Base-by-base conservation (phyloP, 176 grass and related monocot genomes). In the Dactylis glomerata region DNA sequence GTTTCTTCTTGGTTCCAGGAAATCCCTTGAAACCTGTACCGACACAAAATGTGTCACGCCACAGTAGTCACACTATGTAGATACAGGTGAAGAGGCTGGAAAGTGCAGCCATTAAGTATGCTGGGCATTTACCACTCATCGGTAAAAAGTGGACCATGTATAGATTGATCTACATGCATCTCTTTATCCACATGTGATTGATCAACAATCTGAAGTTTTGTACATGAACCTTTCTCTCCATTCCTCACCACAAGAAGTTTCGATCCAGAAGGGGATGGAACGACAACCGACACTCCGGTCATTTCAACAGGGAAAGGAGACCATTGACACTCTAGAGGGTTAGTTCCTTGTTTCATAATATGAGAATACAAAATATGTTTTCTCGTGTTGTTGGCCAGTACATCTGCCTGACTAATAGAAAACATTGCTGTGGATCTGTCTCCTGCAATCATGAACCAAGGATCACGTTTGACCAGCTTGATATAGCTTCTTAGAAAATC, bases 1-100 rank as follows among this genome's bases (percentile, higher is more conserved):
- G 79, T 86, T 10, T 94, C 92, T 52, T 94, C 87, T 62, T 86
- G 87, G 81, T 92, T 94, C 90, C 90, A 94, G n/a, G 90, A 92
- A 62, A 94, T 88, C 27, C 90, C 92, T 13, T 88, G 87, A 92
- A 94, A 94, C 92, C 92, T 94, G 36, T n/a, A 71, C 24, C 44
- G 11, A 54, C 33, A 82, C 44, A 37, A 55, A 57, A n/a, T 74
- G 9, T 46, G 65, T 45, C 33, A 70, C 69, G 42, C 23, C 54
- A 22, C 30, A 71, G 38, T 54, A 71, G 13, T 64, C 45, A 31
- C 57, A 5, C 36, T 83, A 16, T 37, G 68, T n/a, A 83, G 28
- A 71, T 40, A 33, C 46, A 1, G 22, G 15, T 68, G 41, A 76
- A 22, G 33, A 57, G 38, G 30, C 36, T 36, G 23, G 41, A 61